These are phyloP conservation scores for Xylariaceae sp. DNA, from an alignment of 2,329 filamentous ascomycete species.

Conservation along the genomic window DNA sequence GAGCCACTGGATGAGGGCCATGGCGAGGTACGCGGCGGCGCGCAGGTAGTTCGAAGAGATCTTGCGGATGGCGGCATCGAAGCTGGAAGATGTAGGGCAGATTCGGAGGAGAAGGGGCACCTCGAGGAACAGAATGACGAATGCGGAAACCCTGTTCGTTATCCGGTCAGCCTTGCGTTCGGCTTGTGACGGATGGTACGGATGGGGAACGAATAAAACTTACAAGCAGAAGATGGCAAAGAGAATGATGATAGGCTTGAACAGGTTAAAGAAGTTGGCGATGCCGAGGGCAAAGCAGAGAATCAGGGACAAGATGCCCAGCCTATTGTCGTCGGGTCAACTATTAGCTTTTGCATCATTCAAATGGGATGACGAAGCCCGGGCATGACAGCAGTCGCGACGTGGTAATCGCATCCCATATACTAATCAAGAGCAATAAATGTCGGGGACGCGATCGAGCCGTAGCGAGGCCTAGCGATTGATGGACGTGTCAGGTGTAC, in stretches of 20 bases:
- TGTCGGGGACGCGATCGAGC: neutral
- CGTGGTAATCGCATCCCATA: neutral
- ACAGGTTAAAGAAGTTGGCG: slow-evolving; percentile 59
- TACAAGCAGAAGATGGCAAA: slow-evolving; percentile 54
- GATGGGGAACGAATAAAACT: slow-evolving; percentile 24
- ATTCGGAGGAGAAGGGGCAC: slow-evolving; percentile 94
- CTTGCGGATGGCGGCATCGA: slow-evolving; percentile 84
- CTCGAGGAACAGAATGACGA: slow-evolving; percentile 80
- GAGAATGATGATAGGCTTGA: slow-evolving; percentile 44
- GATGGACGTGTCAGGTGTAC: neutral
- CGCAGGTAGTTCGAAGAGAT: slow-evolving; percentile 98
- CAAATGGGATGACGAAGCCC: neutral
- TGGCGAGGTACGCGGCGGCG: slow-evolving; percentile 76
- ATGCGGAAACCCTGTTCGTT: slow-evolving; percentile 56
- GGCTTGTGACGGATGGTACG: neutral
- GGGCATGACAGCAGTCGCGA: neutral
- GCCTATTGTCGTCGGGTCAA: slow-evolving; percentile 40
- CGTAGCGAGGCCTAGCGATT: slow-evolving; percentile 1
- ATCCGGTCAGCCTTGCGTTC: neutral
- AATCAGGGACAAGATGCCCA: slow-evolving; percentile 67
- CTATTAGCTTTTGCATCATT: slow-evolving; percentile 18
- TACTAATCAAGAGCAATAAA: neutral
- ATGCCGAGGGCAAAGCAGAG: slow-evolving; percentile 67
- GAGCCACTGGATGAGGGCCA: slow-evolving; percentile 81
- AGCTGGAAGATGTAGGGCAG: slow-evolving; percentile 87